Base-by-base conservation (phyloP, 805 yeast species). In the Lachancea cidri region DNA sequence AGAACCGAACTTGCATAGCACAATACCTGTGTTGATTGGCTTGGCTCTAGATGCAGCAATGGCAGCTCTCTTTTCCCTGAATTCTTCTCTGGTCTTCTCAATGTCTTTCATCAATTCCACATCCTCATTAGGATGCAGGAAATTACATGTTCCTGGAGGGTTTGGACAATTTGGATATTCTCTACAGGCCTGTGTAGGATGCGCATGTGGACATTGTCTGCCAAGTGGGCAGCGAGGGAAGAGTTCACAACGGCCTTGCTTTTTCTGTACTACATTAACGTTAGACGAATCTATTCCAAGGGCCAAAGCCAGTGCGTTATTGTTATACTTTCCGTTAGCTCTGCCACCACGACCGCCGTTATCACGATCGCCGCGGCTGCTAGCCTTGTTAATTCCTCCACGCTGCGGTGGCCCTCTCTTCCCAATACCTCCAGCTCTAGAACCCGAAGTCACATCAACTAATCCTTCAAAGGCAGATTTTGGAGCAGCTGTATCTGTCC, bases 41-140 rank as follows among this genome's bases (percentile, higher is more conserved):
- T 67, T 47, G 44, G 49, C 50, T 49, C 53, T 59, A 56, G 65
- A 50, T 45, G 65, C 55, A 51, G 63, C 41, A 45, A 62, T 39
- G 14, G 62, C 64, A 17, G 57, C 66, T 50, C 64, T 70, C 49
- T 72, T 70, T 47, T 72, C 73, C 47, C 67, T 59, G 41, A 59
- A 73, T 50, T 72, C 78, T 47, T 71, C 70, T 55, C 75, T 81
- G 5, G 79, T 74, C 51, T 73, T 77, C 53, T 80, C 87, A 39
- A 81, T 68, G 57, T 80, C 84, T 29, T 76, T 77, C 65, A 83
- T 76, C 53, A 85, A 68, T 25, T 71, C 84, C 52, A 75, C 83
- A 62, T 87, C 96, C 65, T 87, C 87, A 45, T 84, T 84, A 8
- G 94, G 89, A 60, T 87, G 96, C 50, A 88, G 67, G 54, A 68